Conservation (phyloP, 768 basidiomycete genomes). For the Dendrothele bispora region DNA sequence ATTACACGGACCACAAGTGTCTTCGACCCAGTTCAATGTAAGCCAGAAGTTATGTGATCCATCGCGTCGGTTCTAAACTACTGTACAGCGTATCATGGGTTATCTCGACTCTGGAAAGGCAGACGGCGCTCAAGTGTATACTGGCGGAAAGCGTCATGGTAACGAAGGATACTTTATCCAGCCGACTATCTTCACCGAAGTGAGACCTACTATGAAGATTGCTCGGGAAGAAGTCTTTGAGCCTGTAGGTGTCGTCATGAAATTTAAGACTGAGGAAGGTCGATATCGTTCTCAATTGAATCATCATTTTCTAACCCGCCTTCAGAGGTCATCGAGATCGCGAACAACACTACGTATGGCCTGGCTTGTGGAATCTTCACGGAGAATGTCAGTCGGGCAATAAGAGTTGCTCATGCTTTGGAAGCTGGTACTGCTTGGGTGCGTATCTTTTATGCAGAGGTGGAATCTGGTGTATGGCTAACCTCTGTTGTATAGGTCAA, state of each 20-base stretch:
- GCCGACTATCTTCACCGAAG: slow-evolving; percentile 71
- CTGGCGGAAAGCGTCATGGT: slow-evolving; percentile 62
- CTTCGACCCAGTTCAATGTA: slow-evolving; percentile 65
- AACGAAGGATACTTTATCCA: slow-evolving; percentile 66
- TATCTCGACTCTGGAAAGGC: slow-evolving; percentile 76
- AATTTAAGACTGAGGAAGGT: slow-evolving; percentile 61
- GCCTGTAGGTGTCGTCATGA: slow-evolving; percentile 69
- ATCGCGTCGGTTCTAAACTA: neutral
- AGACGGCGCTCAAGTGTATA: slow-evolving; percentile 63
- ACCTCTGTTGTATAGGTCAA: slow-evolving; percentile 36
- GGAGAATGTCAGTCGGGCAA: slow-evolving; percentile 51
- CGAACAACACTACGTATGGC: slow-evolving; percentile 68
- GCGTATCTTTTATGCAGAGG: neutral
- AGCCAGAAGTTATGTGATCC: slow-evolving; percentile 28
- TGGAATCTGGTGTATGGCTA: neutral
- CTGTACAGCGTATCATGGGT: slow-evolving; percentile 59
- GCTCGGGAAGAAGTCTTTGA: slow-evolving; percentile 74
- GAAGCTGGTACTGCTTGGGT: slow-evolving; percentile 64
- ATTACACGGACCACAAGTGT: slow-evolving; percentile 73
- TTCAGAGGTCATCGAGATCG: slow-evolving; percentile 43
- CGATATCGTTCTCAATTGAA: neutral
- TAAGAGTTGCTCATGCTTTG: slow-evolving; percentile 50
- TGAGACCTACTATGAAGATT: slow-evolving; percentile 64
- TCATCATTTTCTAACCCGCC: slow-evolving; percentile 36
- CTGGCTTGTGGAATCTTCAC: slow-evolving; percentile 71